Evolutionary conservation across 768 basidiomycete genomes (phyloP).

Genomic region (Leucosporidium creatinivorum): DNA sequence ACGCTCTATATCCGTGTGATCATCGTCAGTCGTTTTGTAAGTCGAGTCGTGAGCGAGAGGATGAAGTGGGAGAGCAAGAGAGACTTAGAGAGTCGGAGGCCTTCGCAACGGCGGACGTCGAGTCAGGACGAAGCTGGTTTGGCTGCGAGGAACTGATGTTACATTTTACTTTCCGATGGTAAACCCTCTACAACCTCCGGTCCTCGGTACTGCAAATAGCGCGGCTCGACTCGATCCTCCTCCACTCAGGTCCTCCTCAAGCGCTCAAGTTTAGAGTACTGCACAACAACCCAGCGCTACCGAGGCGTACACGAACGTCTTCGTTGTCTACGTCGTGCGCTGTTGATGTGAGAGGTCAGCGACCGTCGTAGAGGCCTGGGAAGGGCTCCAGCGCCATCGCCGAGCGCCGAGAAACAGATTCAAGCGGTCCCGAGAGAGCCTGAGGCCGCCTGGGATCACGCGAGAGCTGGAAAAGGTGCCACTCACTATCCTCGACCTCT

Average conservation of each 20-base stretch:
- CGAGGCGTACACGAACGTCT: slow-evolving; percentile 78
- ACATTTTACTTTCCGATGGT: too few relatives aligned
- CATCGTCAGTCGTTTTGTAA: neutral
- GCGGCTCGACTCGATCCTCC: too few relatives aligned
- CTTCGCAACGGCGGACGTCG: too few relatives aligned
- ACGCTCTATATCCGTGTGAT: neutral
- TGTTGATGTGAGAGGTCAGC: slow-evolving; percentile 40
- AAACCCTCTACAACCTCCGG: too few relatives aligned
- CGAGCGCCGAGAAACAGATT: neutral
- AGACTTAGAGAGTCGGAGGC: too few relatives aligned
- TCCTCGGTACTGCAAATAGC: too few relatives aligned
- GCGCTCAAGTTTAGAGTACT: too few relatives aligned
- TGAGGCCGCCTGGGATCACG: too few relatives aligned
- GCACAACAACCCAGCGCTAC: slow-evolving; percentile 49
- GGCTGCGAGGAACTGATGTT: too few relatives aligned
- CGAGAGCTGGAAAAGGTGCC: neutral
- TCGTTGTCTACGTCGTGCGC: slow-evolving; percentile 98
- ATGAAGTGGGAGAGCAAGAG: too few relatives aligned
- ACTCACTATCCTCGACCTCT: slow-evolving; percentile 98
- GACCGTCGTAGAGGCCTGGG: neutral
- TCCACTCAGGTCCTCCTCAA: too few relatives aligned
- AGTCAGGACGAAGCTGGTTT: too few relatives aligned
- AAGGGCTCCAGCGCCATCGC: neutral
- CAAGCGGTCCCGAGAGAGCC: neutral
- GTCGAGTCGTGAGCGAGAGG: neutral